phyloP scores from a whole-genome alignment of 345 rosid genomes.

The Corymbia maculata region DNA sequence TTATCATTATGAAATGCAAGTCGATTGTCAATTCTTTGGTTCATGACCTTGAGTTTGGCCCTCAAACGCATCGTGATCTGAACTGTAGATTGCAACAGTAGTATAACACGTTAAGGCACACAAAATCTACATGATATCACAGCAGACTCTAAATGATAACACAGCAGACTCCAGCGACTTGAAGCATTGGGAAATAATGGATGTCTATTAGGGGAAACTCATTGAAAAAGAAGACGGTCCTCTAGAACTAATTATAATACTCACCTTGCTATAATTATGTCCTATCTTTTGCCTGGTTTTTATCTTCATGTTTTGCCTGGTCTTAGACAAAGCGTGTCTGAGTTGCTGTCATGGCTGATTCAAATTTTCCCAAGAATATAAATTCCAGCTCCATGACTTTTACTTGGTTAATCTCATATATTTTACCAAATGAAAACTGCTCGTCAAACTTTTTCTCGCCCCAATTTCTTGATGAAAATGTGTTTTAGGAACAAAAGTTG shows the following conservation, averaged over 20 bases:
- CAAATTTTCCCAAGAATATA: not conserved
- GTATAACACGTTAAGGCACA: not conserved
- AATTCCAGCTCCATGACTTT: not conserved
- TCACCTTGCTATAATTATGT: not conserved
- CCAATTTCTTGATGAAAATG: not conserved
- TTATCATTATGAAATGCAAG: not conserved
- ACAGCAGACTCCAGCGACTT: too few relatives aligned
- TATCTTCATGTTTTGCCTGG: not conserved
- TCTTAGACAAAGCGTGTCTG: not conserved
- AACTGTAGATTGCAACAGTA: not conserved
- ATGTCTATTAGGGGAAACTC: not conserved
- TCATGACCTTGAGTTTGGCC: not conserved
- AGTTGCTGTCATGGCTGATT: not conserved
- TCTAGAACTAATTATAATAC: not conserved
- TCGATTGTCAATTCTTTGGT: not conserved
- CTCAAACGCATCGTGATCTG: not conserved
- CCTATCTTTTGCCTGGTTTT: not conserved
- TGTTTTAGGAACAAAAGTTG: too few relatives aligned
- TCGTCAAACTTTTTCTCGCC: too few relatives aligned
- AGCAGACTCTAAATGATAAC: not conserved
- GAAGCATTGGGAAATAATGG: not conserved
- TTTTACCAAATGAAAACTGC: not conserved
- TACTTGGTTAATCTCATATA: not conserved
- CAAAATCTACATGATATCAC: not conserved
- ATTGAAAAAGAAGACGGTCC: not conserved